Base-by-base conservation (phyloP, 1,139 yeast genomes). In the Hanseniaspora sp. region DNA sequence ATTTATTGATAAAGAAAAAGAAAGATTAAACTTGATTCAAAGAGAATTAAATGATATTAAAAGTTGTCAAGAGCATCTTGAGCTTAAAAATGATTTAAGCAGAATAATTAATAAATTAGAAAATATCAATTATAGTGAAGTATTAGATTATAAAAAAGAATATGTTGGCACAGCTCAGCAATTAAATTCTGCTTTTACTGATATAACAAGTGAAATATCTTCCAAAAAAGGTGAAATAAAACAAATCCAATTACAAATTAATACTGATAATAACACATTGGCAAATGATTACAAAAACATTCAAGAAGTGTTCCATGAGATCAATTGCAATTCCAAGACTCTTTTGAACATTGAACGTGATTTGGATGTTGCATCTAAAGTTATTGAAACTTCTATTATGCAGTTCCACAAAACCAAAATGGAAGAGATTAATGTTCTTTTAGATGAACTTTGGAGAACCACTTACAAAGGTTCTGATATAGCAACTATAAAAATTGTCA, bases 391-490 rank as follows among this genome's bases (percentile, higher is more conserved):
- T 60, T 96, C 97, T 0, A 90, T 94, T 52, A 90, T 94, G 96
- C 82, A 83, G 62, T 92, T 81, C 64, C 99, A 94, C 66, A 77
- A 87, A 56, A 72, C 84, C 58, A 94, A 94, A 66, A 94, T 94
- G 98, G 80, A 80, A 60, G 96, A 90, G 62, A 88, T 92, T 62
- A 94, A 94, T 67, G 74, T 85, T 58, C 85, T 87, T 34, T 74
- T 94, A 52, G 92, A 86, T 62, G 96, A 88, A 62, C 69, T 92
- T 46, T 94, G 99, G 99, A 85, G 87, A 58, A 80, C 80, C 55
- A 92, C 99, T 0, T 94, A 94, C 64, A 84, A 85, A 59, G 98
- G 98, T 1, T 83, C 96, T 0, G 99, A 94, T 67, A 88, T 94
- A 46, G 96, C 94, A 64, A 80, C 95, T 0, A 90, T 94, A 55